phyloP scores from a whole-genome alignment of 345 rosid species.

The Arabidopsis thaliana region DNA sequence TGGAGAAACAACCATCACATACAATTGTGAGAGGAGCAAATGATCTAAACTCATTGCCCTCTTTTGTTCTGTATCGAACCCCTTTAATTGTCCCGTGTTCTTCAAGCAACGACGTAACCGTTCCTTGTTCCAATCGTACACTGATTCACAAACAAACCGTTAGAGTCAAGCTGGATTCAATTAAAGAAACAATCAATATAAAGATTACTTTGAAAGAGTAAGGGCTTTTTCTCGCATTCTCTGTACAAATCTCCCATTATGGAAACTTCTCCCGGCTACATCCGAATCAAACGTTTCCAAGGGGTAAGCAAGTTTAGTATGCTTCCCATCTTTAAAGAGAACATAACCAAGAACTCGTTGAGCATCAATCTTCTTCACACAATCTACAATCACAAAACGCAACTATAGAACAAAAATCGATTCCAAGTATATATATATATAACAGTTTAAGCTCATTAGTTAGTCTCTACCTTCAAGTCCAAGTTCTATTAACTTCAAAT shows the following conservation, averaged over 20 bases:
- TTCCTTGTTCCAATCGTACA: slow-evolving; percentile 67
- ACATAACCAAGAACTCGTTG: slow-evolving; percentile 43
- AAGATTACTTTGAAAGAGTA: slow-evolving; percentile 45
- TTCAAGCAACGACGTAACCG: slow-evolving; percentile 55
- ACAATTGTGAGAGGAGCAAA: slow-evolving; percentile 67
- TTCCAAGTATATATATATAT: neutral
- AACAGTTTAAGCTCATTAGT: neutral
- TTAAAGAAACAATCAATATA: neutral
- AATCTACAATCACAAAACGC: slow-evolving; percentile 35
- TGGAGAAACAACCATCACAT: slow-evolving; percentile 52
- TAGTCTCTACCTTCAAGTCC: slow-evolving; percentile 57
- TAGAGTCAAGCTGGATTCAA: neutral
- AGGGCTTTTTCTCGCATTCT: slow-evolving; percentile 45
- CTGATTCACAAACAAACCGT: slow-evolving; percentile 40
- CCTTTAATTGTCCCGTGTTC: slow-evolving; percentile 58
- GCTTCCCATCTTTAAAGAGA: slow-evolving; percentile 45
- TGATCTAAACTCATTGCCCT: slow-evolving; percentile 43
- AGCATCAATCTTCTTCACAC: slow-evolving; percentile 49
- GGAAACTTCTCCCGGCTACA: slow-evolving; percentile 47
- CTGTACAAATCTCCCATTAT: slow-evolving; percentile 47
- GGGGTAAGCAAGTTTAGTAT: slow-evolving; percentile 37
- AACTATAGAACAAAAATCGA: neutral
- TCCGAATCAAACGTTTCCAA: slow-evolving; percentile 35
- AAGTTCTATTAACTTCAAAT: slow-evolving; percentile 57
- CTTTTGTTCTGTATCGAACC: slow-evolving; percentile 54